A percentile compares a stretch with the other conserved stretches of the same genome.
Evolutionary conservation across 2,329 filamentous ascomycete genomes (phyloP).

Genomic region (Neofusicoccum laricinum): DNA sequence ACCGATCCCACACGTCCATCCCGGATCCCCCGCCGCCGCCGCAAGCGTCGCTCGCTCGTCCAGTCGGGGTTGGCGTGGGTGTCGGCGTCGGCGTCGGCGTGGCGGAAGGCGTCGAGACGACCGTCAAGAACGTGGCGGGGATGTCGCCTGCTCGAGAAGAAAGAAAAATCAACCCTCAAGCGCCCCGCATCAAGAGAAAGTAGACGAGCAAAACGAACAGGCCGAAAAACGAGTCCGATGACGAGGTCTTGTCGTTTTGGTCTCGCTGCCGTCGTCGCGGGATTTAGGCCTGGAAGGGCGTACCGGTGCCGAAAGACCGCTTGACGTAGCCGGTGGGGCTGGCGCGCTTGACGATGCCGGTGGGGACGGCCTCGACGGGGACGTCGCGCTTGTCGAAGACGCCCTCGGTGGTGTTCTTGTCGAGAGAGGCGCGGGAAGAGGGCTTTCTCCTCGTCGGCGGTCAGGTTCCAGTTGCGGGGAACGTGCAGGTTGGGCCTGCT

Average conservation of each 20-base stretch:
- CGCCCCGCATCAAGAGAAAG: neutral
- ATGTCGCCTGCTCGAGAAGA: neutral
- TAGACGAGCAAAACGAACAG: slow-evolving; percentile 1
- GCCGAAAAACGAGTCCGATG: neutral
- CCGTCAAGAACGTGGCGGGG: slow-evolving; percentile 1
- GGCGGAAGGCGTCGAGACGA: neutral
- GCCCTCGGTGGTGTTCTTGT: slow-evolving; percentile 7
- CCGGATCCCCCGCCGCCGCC: neutral
- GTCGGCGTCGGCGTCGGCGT: neutral
- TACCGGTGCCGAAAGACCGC: slow-evolving; percentile 7
- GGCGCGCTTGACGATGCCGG: neutral
- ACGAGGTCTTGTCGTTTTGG: neutral
- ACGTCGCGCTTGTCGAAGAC: slow-evolving; percentile 10
- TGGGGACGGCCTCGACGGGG: neutral
- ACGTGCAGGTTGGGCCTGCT: neutral
- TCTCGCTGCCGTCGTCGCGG: neutral
- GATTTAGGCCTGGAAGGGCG: slow-evolving; percentile 11
- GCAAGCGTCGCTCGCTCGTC: neutral
- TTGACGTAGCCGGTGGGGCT: slow-evolving; percentile 15
- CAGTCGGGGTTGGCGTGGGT: neutral
- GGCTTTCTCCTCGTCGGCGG: neutral
- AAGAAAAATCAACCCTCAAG: neutral
- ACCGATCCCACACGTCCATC: slow-evolving; percentile 12
- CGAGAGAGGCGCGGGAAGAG: slow-evolving; percentile 1
- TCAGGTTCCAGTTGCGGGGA: neutral